A percentile compares a stretch with the other conserved stretches of the same genome.
Conservation (phyloP, 129 eudicot genomes). For the Flaveria brownii region DNA sequence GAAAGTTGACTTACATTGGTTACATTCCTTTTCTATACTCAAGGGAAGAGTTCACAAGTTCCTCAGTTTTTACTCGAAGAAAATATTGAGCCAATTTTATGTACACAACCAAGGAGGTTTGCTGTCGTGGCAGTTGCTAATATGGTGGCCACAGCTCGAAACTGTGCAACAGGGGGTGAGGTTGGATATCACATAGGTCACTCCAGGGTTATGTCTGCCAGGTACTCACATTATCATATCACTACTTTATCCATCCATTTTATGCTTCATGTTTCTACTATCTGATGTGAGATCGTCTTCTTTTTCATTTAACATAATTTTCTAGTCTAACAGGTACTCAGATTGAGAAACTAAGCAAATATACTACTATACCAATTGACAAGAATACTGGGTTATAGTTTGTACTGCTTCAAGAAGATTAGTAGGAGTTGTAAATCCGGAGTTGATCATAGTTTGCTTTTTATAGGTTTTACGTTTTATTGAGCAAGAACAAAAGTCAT, state of each 20-base stretch:
- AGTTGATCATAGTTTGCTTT: not conserved
- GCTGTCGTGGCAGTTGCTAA: slow-evolving; percentile 98
- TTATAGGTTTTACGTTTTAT: slow-evolving; percentile 4
- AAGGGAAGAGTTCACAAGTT: slow-evolving; percentile 95
- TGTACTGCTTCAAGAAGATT: slow-evolving; percentile 7
- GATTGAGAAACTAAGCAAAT: not conserved
- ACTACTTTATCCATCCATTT: not conserved
- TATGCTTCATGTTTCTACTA: slow-evolving; percentile 14
- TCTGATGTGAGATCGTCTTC: slow-evolving; percentile 3
- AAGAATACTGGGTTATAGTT: slow-evolving; percentile 21
- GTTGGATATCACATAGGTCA: slow-evolving; percentile 98
- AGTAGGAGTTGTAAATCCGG: slow-evolving; percentile 14
- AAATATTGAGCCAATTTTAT: slow-evolving; percentile 73
- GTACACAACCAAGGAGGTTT: slow-evolving; percentile 96
- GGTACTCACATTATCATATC: slow-evolving; percentile 42
- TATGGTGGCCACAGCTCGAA: slow-evolving; percentile 85
- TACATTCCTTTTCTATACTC: slow-evolving; percentile 19
- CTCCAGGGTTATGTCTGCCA: slow-evolving; percentile 69
- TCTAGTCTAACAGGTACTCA: not conserved
- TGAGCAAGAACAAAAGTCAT: not conserved
- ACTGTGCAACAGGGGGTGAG: slow-evolving; percentile 84
- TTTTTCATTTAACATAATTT: not conserved
- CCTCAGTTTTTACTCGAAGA: slow-evolving; percentile 85
- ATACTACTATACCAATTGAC: not conserved
- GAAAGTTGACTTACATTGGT: slow-evolving; percentile 19